Conservation (phyloP, 371 early-diverging fungal species). For the Saksenaea vasiformis region DNA sequence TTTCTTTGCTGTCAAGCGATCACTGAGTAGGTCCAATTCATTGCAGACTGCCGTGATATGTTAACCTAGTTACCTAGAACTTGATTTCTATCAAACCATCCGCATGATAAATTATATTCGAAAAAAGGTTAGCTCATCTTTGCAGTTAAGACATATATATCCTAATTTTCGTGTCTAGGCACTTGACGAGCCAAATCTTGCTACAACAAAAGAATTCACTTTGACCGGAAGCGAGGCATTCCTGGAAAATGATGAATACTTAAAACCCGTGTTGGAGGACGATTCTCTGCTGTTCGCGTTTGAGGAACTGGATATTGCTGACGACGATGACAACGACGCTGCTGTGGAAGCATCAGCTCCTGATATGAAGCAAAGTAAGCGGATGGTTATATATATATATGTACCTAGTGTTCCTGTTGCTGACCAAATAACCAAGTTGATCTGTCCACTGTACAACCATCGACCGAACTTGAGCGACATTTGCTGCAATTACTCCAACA, state of each 20-base stretch:
- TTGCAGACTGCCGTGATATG: conserved; percentile 5
- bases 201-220: conserved; percentile 21
- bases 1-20: conserved; percentile 56
- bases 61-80: conserved; percentile 25
- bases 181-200: conserved; percentile 19
- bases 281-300: conserved; percentile 81
- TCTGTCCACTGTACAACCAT: conserved; percentile 28
- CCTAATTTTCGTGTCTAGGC: conserved; percentile 8
- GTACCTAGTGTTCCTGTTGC: not conserved
- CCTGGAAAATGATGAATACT: conserved; percentile 69
- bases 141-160: not conserved
- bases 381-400: conserved; percentile 11
- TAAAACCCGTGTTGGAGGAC: conserved; percentile 79
- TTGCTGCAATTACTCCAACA: conserved; percentile 52
- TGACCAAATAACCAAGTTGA: conserved; percentile 7
- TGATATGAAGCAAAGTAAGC: not conserved
- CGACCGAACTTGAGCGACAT: conserved; percentile 59
- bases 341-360: not conserved
- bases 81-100: conserved; percentile 88
- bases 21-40: conserved; percentile 45
- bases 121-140: conserved; percentile 35
- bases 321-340: conserved; percentile 25
- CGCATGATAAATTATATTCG: conserved; percentile 87
- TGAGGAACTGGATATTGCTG: conserved; percentile 68
- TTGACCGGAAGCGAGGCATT: conserved; percentile 60